Evolutionary conservation across 148 eudicot species (phyloP), one percentile per base, ranked within the genome.

Genomic region (Persicaria tinctoria): DNA sequence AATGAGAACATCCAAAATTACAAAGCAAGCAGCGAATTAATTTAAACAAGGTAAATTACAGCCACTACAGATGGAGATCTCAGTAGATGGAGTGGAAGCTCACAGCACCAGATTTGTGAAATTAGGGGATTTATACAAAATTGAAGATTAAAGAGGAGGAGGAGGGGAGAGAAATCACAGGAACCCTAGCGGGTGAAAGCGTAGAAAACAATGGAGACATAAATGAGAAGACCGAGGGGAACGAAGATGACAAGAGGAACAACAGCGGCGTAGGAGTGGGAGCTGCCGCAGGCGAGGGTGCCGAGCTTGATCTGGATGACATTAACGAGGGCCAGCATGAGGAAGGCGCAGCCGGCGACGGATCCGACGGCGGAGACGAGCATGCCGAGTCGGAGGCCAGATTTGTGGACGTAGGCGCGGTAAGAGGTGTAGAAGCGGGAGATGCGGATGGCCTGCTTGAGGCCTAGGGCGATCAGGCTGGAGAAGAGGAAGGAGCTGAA

Each of bases 231-330:
- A 10, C 81, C 97, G 74, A 77, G 53, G 16, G 98, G 98, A 16
- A 93, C 98, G n/a, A 93, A 80, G 41, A 84, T 85, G 56, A 91
- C 80, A 18, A 93, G 85, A 3, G 98, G 97, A 50, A 93, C 84
- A 66, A 93, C 88, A 66, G 97, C 98, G 27, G 86, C 95, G 69
- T 79, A 86, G 32, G 80, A 83, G n/a, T 91, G 84, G 1, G 79
- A 46, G 13, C 92, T 87, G 17, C 92, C 98, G 76, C 98, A 91
- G 0, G 79, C 74, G 76, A 91, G 77, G 18, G 85, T 80, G 60
- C 97, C 98, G 3, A 93, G 83, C 89, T 93, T 93, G 75, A 93
- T 87, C 85, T 93, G 96, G 5, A 86, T 93, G 46, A 91, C 90
- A 76, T 89, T 83, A 12, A 89, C 68, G 77, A 93, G 46, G 3